Evolutionary conservation across 2,329 filamentous ascomycete genomes (phyloP).

Genomic region (Talaromyces sp.): DNA sequence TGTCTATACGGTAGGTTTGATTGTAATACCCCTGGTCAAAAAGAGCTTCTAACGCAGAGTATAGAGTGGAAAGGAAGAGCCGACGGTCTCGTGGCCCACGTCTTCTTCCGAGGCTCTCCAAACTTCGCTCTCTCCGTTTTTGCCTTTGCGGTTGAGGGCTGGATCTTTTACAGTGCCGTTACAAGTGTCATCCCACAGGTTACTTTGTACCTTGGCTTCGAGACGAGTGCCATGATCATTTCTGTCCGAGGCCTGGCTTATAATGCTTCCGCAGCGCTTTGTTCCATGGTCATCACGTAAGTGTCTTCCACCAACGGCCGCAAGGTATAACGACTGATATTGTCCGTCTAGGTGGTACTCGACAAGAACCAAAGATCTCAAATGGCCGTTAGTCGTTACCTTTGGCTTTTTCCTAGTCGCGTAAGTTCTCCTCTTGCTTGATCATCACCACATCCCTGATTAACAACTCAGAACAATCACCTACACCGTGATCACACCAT

Average conservation of each 20-base stretch:
- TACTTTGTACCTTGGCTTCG: conserved; percentile 14
- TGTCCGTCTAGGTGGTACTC: background rate
- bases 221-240: conserved; percentile 8
- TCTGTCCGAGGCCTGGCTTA: conserved; percentile 18
- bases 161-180: conserved; percentile 16
- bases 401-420: background rate
- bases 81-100: conserved; percentile 13
- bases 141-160: conserved; percentile 15
- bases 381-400: background rate
- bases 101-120: conserved; percentile 11
- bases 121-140: conserved; percentile 15
- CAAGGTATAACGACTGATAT: background rate
- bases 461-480: background rate
- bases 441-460: background rate
- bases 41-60: background rate
- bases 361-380: background rate
- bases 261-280: background rate
- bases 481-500: background rate
- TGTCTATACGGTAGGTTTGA: conserved; percentile 9
- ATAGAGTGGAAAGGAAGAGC: conserved; percentile 16
- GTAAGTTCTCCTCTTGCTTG: background rate
- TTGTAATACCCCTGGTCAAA: background rate
- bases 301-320: background rate
- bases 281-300: background rate
- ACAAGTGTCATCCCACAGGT: conserved; percentile 15